A percentile compares a stretch with the other conserved stretches of the same genome.
These are phyloP conservation scores for Cordyceps farinosa DNA, from an alignment of 2,329 filamentous ascomycete species.

Conservation along the genomic window DNA sequence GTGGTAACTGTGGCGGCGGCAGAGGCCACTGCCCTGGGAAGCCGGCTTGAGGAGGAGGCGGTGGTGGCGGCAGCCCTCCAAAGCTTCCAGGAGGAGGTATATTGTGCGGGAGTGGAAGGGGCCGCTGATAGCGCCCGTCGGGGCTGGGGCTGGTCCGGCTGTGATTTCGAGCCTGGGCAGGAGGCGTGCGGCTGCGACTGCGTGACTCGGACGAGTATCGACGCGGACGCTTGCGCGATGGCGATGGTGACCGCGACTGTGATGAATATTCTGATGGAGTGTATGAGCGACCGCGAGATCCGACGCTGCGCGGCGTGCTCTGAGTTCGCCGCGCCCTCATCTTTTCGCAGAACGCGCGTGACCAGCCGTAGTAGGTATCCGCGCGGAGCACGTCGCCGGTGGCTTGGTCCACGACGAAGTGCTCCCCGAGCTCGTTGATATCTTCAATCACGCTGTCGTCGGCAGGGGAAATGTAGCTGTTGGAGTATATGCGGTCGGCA, in stretches of 20 bases:
- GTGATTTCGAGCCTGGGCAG: slow-evolving; percentile 26
- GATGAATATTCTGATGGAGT: slow-evolving; percentile 29
- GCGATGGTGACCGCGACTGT: slow-evolving; percentile 28
- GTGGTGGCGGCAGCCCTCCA: slow-evolving; percentile 23
- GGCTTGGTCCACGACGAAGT: slow-evolving; percentile 60
- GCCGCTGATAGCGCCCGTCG: slow-evolving; percentile 24
- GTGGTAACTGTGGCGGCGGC: slow-evolving; percentile 32
- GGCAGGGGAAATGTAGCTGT: slow-evolving; percentile 30
- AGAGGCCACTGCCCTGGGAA: slow-evolving; percentile 42
- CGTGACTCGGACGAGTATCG: slow-evolving; percentile 26
- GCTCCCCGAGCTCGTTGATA: slow-evolving; percentile 72
- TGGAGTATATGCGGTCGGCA: slow-evolving; percentile 64
- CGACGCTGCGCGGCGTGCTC: slow-evolving; percentile 17
- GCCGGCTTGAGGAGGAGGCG: slow-evolving; percentile 36
- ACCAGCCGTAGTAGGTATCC: slow-evolving; percentile 88
- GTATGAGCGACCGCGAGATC: slow-evolving; percentile 28
- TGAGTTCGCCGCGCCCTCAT: slow-evolving; percentile 55
- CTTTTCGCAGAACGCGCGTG: slow-evolving; percentile 71
- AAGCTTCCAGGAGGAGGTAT: slow-evolving; percentile 27
- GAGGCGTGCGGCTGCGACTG: slow-evolving; percentile 25
- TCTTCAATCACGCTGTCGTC: slow-evolving; percentile 41
- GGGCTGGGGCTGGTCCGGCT: slow-evolving; percentile 27
- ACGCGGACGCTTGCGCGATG: slow-evolving; percentile 29
- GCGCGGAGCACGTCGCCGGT: slow-evolving; percentile 62
- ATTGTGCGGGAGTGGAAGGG: slow-evolving; percentile 32